These are phyloP conservation scores for Cercospora sp. DNA, from an alignment of 2,329 filamentous ascomycete species.

Conservation along the genomic window DNA sequence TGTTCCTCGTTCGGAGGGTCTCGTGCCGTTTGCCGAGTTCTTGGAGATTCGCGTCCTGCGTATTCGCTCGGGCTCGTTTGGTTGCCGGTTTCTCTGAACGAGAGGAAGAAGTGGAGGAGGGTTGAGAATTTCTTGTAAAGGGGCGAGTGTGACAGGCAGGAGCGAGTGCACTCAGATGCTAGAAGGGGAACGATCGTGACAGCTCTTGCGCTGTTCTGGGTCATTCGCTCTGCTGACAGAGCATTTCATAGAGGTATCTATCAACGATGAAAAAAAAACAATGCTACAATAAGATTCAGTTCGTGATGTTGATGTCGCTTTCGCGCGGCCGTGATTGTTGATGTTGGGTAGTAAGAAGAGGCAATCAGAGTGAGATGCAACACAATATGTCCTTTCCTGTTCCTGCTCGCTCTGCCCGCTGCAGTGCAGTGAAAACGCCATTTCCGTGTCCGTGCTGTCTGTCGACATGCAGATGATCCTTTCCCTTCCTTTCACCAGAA, in stretches of 20 bases:
- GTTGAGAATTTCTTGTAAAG: too few relatives aligned
- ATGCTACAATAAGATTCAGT: neutral
- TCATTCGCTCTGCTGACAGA: neutral
- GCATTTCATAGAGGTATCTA: neutral
- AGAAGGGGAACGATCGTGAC: neutral
- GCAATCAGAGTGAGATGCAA: neutral
- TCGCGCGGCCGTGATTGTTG: neutral
- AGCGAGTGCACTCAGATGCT: neutral
- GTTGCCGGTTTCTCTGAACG: too few relatives aligned
- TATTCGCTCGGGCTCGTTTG: neutral
- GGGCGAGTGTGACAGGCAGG: too few relatives aligned
- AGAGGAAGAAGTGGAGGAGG: too few relatives aligned
- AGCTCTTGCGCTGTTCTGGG: neutral
- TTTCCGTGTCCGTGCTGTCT: neutral
- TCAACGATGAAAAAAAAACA: neutral
- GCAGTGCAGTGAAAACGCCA: neutral
- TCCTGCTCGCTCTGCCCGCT: neutral
- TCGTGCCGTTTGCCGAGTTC: neutral
- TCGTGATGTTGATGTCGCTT: neutral
- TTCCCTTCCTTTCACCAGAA: neutral
- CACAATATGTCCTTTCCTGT: neutral
- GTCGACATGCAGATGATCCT: neutral
- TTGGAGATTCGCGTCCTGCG: neutral
- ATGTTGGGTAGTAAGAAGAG: neutral
- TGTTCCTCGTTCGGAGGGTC: neutral